Evolutionary conservation across 2,329 filamentous ascomycete species (phyloP).

Genomic region (Claviceps sp.): DNA sequence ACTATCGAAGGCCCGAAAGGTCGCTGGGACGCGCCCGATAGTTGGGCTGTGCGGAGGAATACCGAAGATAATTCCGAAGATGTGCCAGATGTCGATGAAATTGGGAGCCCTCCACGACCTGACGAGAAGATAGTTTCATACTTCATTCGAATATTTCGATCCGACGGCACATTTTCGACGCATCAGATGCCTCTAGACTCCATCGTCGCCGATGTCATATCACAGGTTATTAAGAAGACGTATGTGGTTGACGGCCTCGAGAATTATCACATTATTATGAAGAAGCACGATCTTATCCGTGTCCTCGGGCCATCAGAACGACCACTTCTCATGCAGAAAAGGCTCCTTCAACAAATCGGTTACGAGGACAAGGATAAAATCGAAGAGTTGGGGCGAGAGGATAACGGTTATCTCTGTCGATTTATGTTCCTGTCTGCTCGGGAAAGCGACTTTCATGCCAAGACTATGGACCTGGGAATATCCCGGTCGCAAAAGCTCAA

Average conservation of each 20-base stretch:
- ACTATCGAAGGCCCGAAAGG: constrained; percentile 30
- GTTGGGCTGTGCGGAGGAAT: constrained; percentile 77
- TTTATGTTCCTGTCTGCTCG: constrained; percentile 90
- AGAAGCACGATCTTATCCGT: constrained; percentile 78
- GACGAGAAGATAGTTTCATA: constrained; percentile 68
- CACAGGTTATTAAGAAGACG: constrained; percentile 88
- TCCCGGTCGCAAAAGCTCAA: constrained; percentile 80
- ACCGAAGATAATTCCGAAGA: constrained; percentile 50
- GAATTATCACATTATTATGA: constrained; percentile 92
- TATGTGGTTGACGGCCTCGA: constrained; percentile 80
- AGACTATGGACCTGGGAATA: constrained; percentile 61
- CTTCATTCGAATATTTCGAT: constrained; percentile 89
- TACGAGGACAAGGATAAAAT: constrained; percentile 78
- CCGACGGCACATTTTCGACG: constrained; percentile 88
- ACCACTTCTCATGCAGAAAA: constrained; percentile 83
- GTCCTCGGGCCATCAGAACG: constrained; percentile 68
- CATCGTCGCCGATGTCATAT: constrained; percentile 73
- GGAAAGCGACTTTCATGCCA: constrained; percentile 64
- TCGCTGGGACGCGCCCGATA: constrained; percentile 87
- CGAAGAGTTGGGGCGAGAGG: constrained; percentile 87
- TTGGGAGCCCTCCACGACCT: constrained; percentile 49
- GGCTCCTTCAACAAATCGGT: constrained; percentile 77
- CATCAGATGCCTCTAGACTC: constrained; percentile 74
- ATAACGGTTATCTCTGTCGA: constrained; percentile 92
- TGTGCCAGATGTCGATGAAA: constrained; percentile 51